These are phyloP conservation scores for Chrysosporium keratinophilum DNA, from an alignment of 2,329 filamentous ascomycete genomes.

Conservation along the genomic window DNA sequence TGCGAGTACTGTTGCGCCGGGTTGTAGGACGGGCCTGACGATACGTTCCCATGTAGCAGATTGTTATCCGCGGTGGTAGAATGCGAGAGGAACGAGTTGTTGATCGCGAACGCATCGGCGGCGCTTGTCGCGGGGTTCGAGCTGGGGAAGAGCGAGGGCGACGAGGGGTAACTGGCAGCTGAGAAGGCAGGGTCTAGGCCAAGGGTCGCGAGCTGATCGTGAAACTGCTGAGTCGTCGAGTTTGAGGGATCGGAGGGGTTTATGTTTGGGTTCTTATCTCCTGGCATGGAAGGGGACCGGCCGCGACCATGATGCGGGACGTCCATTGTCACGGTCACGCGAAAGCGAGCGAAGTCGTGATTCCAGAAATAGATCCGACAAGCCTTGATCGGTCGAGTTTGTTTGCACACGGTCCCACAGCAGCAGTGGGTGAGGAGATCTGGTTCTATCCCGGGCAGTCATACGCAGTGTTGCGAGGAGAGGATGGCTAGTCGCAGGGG, in stretches of 20 bases:
- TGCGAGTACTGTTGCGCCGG: conserved; percentile 28
- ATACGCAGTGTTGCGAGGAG: background rate
- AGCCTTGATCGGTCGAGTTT: background rate
- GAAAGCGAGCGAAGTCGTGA: background rate
- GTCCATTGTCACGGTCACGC: conserved; percentile 12
- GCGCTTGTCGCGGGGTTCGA: conserved; percentile 21
- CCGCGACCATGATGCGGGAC: conserved; percentile 25
- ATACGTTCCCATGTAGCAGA: conserved; percentile 19
- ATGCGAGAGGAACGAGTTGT: conserved; percentile 28
- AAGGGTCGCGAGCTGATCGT: conserved; percentile 25
- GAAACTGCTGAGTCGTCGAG: conserved; percentile 26
- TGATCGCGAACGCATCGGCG: conserved; percentile 30
- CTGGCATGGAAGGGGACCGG: conserved; percentile 27
- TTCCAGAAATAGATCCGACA: conserved; percentile 11
- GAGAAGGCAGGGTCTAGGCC: conserved; percentile 30
- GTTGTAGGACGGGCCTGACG: conserved; percentile 27
- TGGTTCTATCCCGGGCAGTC: background rate
- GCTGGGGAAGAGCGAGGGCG: conserved; percentile 17
- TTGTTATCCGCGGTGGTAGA: conserved; percentile 23
- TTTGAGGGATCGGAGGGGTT: background rate
- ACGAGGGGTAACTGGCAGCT: conserved; percentile 26
- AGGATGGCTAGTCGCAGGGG: background rate
- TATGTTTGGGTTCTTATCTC: conserved; percentile 30
- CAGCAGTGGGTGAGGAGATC: background rate
- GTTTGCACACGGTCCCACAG: background rate